Base-by-base conservation (phyloP, 1,139 yeast species). In the Entelexis paramagnoliae region DNA sequence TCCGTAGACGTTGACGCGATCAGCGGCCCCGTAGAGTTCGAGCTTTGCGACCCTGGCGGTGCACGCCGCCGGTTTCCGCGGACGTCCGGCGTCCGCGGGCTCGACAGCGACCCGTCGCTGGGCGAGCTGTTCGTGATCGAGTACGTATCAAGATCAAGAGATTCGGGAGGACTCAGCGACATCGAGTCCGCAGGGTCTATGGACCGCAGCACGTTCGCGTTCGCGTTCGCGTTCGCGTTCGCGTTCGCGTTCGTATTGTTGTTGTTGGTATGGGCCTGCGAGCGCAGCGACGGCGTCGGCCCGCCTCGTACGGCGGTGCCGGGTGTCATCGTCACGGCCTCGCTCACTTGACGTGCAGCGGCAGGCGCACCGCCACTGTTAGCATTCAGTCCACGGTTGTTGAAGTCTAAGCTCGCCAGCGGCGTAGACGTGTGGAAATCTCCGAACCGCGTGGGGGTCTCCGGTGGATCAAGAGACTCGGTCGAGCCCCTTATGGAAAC, bases 391-490 rank as follows among this genome's bases (percentile, higher is more conserved):
- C 24, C 6, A 6, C 24, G 28, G 19, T 42, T 36, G 10, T 17
- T 33, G 40, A 34, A 24, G 17, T 33, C 32, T 4, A 34, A 16
- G 2, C n/a, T 33, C 20, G 47, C 40, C 35, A 54, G 36, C 13
- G 58, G 58, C 19, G 58, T 55, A 1, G 53, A 48, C 9, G 58
- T 55, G 19, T 51, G 49, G 46, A 54, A 16, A 16, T 32, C 40
- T 2, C 46, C 51, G 19, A 50, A 38, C 19, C 51, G 48, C n/a
- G 59, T 57, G 3, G 60, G 60, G 20, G 60, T 57, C 17, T 50
- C 56, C 2, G 57, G 57, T 3, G 55, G 50, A 13, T 45, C 54
- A 3, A 35, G 28, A n/a, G 54, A 57, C 28, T 53, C 53, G n/a
- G 39, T 30, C 14, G 46, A 42, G 30, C 45, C 32, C 13, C 19